Conservation (phyloP, 345 rosid species). For the Toxicodendron radicans region DNA sequence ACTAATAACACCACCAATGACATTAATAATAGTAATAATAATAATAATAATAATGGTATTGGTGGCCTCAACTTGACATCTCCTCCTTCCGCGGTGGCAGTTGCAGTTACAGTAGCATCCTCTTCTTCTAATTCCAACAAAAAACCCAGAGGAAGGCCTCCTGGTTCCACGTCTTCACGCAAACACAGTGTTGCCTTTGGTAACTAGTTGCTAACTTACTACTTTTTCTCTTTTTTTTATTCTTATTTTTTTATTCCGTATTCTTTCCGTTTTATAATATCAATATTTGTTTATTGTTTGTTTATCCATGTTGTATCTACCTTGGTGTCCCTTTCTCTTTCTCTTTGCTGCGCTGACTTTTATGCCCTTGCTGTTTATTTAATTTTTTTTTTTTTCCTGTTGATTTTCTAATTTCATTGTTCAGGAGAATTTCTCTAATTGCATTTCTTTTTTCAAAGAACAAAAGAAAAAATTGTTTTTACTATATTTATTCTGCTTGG, state of each 20-base stretch:
- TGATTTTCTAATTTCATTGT: too few relatives aligned
- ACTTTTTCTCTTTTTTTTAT: background rate
- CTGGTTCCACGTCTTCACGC: conserved; percentile 31
- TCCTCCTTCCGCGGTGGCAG: conserved; percentile 10
- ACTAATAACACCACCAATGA: background rate
- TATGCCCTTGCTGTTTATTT: background rate
- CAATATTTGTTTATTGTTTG: background rate
- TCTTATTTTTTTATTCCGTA: background rate
- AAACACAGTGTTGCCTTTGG: conserved; percentile 30
- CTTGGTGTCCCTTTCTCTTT: background rate
- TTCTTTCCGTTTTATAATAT: background rate
- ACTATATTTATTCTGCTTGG: too few relatives aligned
- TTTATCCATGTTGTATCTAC: background rate
- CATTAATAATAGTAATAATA: background rate
- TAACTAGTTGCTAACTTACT: background rate
- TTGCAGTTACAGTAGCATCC: background rate
- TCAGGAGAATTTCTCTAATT: too few relatives aligned
- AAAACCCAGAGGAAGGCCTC: conserved; percentile 43
- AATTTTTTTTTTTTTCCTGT: too few relatives aligned
- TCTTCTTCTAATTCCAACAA: conserved; percentile 26
- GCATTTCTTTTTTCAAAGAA: too few relatives aligned
- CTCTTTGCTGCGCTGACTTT: conserved; percentile 1
- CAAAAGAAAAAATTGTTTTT: too few relatives aligned
- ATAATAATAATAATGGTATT: background rate
- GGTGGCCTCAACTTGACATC: conserved; percentile 21